These are phyloP conservation scores for Pythium dissimile DNA, from an alignment of 352 stramenopile species.

Conservation along the genomic window DNA sequence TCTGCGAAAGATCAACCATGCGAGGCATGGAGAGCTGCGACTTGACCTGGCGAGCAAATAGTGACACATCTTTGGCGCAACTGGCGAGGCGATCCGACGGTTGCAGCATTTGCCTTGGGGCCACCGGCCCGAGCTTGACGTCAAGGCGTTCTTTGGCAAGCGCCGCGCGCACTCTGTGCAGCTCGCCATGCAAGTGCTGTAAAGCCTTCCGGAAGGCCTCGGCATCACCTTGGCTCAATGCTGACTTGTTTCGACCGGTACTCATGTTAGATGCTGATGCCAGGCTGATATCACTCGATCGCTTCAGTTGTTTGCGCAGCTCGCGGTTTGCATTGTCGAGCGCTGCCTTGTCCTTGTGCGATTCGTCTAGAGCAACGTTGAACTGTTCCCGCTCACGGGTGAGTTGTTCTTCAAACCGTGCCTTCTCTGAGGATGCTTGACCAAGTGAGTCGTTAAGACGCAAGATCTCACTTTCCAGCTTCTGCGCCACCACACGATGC, in stretches of 20 bases:
- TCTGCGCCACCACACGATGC: conserved; percentile 73
- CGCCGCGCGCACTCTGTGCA: conserved; percentile 42
- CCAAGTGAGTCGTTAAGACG: conserved; percentile 42
- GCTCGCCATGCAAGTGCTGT: conserved; percentile 46
- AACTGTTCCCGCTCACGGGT: conserved; percentile 74
- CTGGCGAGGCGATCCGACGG: conserved; percentile 24
- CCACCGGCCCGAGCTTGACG: conserved; percentile 33
- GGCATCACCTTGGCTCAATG: conserved; percentile 37
- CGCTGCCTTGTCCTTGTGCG: conserved; percentile 76
- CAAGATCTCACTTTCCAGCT: conserved; percentile 71
- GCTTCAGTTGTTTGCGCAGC: conserved; percentile 78
- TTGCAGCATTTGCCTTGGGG: neutral
- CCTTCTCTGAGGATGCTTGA: conserved; percentile 36
- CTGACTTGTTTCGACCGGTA: conserved; percentile 22
- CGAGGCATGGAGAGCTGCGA: conserved; percentile 63
- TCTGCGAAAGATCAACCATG: conserved; percentile 51
- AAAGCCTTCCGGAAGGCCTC: conserved; percentile 64
- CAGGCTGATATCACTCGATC: conserved; percentile 44
- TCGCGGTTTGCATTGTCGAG: conserved; percentile 70
- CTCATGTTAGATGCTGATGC: neutral
- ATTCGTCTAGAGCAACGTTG: conserved; percentile 65
- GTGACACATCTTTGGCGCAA: conserved; percentile 45
- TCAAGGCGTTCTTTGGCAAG: conserved; percentile 64
- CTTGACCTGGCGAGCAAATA: conserved; percentile 50
- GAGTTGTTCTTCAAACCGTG: conserved; percentile 53